A percentile compares a stretch with the other conserved stretches of the same genome.
These are phyloP conservation scores for Pichia sp. DNA, from an alignment of 1,139 yeast species.

Conservation along the genomic window DNA sequence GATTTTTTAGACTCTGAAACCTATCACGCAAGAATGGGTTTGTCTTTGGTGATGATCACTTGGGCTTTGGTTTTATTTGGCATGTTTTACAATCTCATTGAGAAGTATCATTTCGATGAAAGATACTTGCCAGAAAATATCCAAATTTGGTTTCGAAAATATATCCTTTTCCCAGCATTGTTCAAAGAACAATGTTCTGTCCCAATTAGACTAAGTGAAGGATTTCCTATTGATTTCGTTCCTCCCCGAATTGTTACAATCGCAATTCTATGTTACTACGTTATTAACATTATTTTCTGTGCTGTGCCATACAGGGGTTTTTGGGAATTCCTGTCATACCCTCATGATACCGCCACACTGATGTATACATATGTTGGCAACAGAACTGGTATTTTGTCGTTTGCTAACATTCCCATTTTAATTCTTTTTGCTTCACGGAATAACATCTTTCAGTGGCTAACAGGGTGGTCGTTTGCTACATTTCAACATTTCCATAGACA, in stretches of 20 bases:
- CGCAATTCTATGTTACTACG: conserved; percentile 43
- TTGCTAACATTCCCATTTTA: conserved; percentile 39
- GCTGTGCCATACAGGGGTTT: conserved; percentile 10
- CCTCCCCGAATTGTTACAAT: conserved; percentile 61
- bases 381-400: conserved; percentile 40
- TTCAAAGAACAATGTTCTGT: conserved; percentile 13
- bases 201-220: conserved; percentile 8
- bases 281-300: conserved; percentile 34
- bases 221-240: conserved; percentile 24
- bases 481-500: conserved; percentile 43
- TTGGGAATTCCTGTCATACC: conserved; percentile 6
- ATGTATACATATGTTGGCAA: conserved; percentile 36
- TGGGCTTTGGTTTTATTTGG: conserved; percentile 14
- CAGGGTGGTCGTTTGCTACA: conserved; percentile 44
- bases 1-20: conserved; percentile 6
- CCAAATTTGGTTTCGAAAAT: conserved; percentile 9
- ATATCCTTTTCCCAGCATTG: conserved; percentile 13
- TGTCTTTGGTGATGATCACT: conserved; percentile 14
- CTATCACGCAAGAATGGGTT: conserved; percentile 11
- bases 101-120: conserved; percentile 13
- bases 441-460: conserved; percentile 41
- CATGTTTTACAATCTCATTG: conserved; percentile 6
- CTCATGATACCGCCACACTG: conserved; percentile 9
- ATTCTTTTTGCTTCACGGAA: conserved; percentile 45
- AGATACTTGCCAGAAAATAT: conserved; percentile 4